Percentiles rank a stretch among this genome's conserved stretches.
Evolutionary conservation across 2,329 filamentous ascomycete species (phyloP).

Genomic region (Penicillium sp.): DNA sequence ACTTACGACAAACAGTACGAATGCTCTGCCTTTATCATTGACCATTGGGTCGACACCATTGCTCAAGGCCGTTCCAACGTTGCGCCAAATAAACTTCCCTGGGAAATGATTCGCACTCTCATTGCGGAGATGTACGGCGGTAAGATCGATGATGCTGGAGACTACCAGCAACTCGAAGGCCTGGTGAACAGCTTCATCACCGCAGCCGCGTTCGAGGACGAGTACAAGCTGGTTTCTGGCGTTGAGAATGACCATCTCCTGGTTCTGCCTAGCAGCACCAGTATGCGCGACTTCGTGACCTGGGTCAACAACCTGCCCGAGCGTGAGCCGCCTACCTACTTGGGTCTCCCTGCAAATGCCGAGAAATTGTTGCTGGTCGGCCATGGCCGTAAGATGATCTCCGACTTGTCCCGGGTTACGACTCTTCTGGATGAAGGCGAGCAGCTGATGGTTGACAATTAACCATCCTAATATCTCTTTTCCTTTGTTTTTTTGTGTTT

Average conservation of each 20-base stretch:
- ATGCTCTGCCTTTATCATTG: constrained; percentile 94
- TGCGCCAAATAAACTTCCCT: constrained; percentile 89
- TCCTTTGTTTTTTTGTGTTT: constrained; percentile 1
- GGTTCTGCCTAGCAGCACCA: constrained; percentile 77
- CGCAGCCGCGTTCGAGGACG: constrained; percentile 86
- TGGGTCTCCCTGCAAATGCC: constrained; percentile 91
- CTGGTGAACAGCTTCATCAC: constrained; percentile 82
- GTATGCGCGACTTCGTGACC: constrained; percentile 79
- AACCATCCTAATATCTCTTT: constrained; percentile 15
- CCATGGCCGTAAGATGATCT: constrained; percentile 81
- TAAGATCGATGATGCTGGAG: constrained; percentile 90
- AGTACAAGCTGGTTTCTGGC: constrained; percentile 82
- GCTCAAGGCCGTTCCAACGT: constrained; percentile 89
- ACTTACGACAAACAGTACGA: constrained; percentile 72
- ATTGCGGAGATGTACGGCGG: constrained; percentile 95
- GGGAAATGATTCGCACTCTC: constrained; percentile 91
- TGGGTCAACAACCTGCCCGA: constrained; percentile 95
- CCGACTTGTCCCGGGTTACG: constrained; percentile 81
- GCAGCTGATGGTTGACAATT: constrained; percentile 75
- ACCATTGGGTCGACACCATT: constrained; percentile 86
- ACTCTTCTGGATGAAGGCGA: constrained; percentile 93
- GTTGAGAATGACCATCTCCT: constrained; percentile 65
- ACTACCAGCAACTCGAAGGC: constrained; percentile 73
- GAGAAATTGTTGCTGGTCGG: constrained; percentile 93
- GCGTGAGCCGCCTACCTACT: constrained; percentile 92